Evolutionary conservation across 345 rosid genomes (phyloP).

Genomic region (Populus alba): DNA sequence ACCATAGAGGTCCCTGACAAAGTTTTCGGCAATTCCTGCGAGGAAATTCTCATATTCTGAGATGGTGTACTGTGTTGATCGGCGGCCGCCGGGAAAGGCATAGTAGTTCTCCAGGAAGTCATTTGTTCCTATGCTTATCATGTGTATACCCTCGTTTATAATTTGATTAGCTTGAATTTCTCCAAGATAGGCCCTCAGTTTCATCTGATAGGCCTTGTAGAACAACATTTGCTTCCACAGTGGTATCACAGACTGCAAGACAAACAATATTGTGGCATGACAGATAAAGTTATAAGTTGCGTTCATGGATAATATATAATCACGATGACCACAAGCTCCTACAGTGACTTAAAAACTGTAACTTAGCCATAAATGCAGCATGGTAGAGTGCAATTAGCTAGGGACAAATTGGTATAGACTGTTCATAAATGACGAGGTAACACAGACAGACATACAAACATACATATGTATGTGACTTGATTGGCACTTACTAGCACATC

Average conservation of each 20-base stretch:
- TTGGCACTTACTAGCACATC: constrained; percentile 15
- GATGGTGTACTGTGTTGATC: constrained; percentile 35
- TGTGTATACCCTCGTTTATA: constrained; percentile 38
- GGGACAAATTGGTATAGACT: no score
- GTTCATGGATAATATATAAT: no score
- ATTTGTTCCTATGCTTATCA: constrained; percentile 63
- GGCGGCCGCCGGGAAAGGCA: constrained; percentile 8
- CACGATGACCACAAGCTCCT: no score
- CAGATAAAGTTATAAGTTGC: no score
- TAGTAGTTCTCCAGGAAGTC: constrained; percentile 68
- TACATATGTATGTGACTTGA: not conserved
- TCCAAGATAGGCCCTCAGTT: constrained; percentile 42
- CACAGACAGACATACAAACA: no score
- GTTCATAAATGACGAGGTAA: no score
- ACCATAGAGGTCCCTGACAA: constrained; percentile 33
- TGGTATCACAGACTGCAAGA: constrained; percentile 60
- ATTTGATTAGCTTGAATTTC: constrained; percentile 26
- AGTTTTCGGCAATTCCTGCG: constrained; percentile 31
- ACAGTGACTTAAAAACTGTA: no score
- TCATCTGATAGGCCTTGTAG: constrained; percentile 49
- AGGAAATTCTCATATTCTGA: constrained; percentile 47
- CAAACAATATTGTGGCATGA: not conserved
- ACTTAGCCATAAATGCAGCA: no score
- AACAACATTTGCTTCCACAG: constrained; percentile 53
- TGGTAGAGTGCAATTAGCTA: no score